Base-by-base conservation (phyloP, 257 asterid species). In the Mentha longifolia region DNA sequence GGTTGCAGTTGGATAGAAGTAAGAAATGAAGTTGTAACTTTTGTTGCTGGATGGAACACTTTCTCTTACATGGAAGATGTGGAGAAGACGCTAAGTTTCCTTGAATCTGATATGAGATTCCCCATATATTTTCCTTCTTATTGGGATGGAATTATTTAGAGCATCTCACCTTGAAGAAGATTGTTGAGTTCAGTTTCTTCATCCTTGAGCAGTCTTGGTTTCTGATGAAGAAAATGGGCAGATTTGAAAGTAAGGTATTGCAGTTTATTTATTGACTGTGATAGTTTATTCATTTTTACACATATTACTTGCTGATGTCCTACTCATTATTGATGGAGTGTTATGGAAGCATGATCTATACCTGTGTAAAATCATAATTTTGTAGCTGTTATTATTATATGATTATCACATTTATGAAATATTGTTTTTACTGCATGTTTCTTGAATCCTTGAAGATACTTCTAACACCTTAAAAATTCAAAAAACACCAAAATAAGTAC, bases 1-100 rank as follows among this genome's bases (percentile, higher is more conserved):
- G 94, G 94, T 17, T 78, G 86, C 67, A 88, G 96, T 61, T 84
- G 97, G 96, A 76, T 91, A 43, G 96, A 88, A 73, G 84, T 91
- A 41, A 74, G 85, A 39, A 86, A 83, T 70, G 67, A 57, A 73
- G 83, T 79, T 68, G 61, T 17, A 41, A 63, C 78, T 72, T 87
- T 90, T 42, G 84, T 79, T 33, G 96, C 92, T 7, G 96, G 95
- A 20, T 76, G 71, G 50, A 63, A 35, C n/a, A 62, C 74, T 28
- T 61, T 56, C 16, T 73, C 77, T 6, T 43, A 30, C 52, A 66
- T 65, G 79, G 84, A 74, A 10, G 76, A 83, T 68, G 76, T 86
- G 62, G 55, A 68, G 72, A 45, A 42, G 74, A 73, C 84, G 75
- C 22, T 85, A 11, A 54, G 41, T 37, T 0, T 78, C 77, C 81